Conservation (phyloP, 2,329 filamentous ascomycete species). For the Ophiocordyceps camponoti-floridani region DNA sequence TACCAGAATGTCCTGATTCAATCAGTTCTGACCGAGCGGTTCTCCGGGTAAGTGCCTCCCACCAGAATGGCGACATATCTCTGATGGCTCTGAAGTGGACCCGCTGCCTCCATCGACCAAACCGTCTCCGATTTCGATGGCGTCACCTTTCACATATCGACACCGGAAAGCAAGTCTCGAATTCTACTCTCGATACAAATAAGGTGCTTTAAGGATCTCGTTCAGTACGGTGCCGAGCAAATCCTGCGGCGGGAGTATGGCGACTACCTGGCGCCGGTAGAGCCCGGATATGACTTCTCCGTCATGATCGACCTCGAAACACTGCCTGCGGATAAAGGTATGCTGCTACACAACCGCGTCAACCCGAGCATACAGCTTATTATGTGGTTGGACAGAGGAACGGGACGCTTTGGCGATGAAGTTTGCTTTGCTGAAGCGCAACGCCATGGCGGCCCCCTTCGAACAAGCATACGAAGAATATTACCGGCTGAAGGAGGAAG, state of each 20-base stretch:
- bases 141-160: conserved; percentile 96
- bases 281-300: conserved; percentile 92
- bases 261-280: conserved; percentile 69
- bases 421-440: conserved; percentile 86
- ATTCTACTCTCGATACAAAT: conserved; percentile 91
- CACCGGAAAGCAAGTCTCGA: conserved; percentile 81
- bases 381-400: conserved; percentile 36
- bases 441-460: conserved; percentile 96
- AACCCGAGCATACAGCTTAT: too few species aligned
- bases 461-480: conserved; percentile 94
- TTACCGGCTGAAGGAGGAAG: conserved; percentile 68
- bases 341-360: background rate
- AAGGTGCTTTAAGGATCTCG: conserved; percentile 82
- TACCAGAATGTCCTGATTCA: conserved; percentile 98
- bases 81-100: conserved; percentile 42
- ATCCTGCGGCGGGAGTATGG: conserved; percentile 93
- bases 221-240: conserved; percentile 81
- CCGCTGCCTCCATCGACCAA: conserved; percentile 85
- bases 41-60: conserved; percentile 48
- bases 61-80: conserved; percentile 2
- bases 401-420: conserved; percentile 74
- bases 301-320: conserved; percentile 77
- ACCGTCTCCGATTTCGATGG: conserved; percentile 98
- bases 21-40: conserved; percentile 85
- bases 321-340: conserved; percentile 64